Conservation (phyloP, 2,329 filamentous ascomycete genomes). For the Colletotrichum lini region DNA sequence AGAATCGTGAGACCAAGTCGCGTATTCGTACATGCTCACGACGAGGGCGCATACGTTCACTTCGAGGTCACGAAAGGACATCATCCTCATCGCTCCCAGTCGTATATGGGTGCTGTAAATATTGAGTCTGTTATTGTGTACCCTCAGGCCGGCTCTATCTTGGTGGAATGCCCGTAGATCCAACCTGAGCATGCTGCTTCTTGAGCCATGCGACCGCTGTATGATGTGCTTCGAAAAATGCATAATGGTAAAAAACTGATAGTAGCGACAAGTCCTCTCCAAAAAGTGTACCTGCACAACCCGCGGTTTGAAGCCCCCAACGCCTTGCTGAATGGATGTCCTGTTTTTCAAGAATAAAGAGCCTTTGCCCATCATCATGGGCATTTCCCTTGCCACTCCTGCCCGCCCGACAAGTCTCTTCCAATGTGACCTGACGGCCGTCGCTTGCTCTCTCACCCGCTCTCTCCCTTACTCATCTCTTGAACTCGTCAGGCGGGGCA, state of each 20-base stretch:
- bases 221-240: neutral
- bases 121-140: too few species aligned
- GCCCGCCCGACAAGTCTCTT: neutral
- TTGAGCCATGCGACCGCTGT: neutral
- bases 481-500: neutral
- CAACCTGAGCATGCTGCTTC: neutral
- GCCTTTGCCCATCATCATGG: neutral
- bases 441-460: neutral
- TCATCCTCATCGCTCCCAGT: neutral
- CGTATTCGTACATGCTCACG: neutral
- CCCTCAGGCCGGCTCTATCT: neutral
- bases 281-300: neutral
- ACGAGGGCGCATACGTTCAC: neutral
- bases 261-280: neutral
- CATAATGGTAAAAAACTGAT: neutral
- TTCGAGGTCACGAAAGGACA: neutral
- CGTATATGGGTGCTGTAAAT: neutral
- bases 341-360: conserved; percentile 7
- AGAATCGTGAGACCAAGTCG: neutral
- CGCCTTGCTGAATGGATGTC: conserved; percentile 36
- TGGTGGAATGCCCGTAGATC: neutral
- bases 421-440: neutral
- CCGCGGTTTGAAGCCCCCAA: conserved; percentile 4
- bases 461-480: neutral
- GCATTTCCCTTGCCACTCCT: neutral